Conservation (phyloP, 2,329 filamentous ascomycete genomes). For the Exophiala calicioides region DNA sequence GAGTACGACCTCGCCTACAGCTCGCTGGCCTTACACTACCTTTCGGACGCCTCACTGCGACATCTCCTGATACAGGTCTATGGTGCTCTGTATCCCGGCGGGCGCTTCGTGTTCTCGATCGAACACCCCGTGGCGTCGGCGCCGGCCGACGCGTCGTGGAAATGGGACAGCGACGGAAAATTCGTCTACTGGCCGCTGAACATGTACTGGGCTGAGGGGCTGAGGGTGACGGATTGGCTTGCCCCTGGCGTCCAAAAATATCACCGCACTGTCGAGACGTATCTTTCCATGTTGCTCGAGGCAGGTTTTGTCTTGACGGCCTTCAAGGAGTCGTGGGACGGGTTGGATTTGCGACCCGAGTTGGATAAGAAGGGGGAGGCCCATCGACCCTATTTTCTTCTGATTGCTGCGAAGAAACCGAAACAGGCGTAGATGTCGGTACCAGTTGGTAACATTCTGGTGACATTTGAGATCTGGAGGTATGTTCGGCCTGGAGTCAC, state of each 20-base stretch:
- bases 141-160: conserved; percentile 38
- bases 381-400: conserved; percentile 41
- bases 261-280: conserved; percentile 49
- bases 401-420: conserved; percentile 31
- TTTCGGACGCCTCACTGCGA: conserved; percentile 35
- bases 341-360: conserved; percentile 36
- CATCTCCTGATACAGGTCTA: conserved; percentile 38
- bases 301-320: conserved; percentile 43
- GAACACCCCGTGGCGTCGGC: conserved; percentile 53
- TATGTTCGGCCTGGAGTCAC: too few species aligned
- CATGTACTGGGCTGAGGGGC: conserved; percentile 46
- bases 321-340: conserved; percentile 42
- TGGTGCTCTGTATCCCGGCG: conserved; percentile 38
- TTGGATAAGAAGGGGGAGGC: conserved; percentile 34
- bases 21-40: conserved; percentile 46
- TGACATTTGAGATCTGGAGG: too few species aligned
- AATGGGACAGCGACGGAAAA: conserved; percentile 35
- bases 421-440: too few species aligned
- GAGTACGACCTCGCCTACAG: conserved; percentile 45
- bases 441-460: too few species aligned
- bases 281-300: conserved; percentile 41
- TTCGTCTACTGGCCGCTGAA: conserved; percentile 45
- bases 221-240: conserved; percentile 46
- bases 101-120: conserved; percentile 47
- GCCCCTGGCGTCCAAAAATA: conserved; percentile 48